phyloP scores from a whole-genome alignment of 2,329 filamentous ascomycete species.

The Colletotrichum cordylinicola region DNA sequence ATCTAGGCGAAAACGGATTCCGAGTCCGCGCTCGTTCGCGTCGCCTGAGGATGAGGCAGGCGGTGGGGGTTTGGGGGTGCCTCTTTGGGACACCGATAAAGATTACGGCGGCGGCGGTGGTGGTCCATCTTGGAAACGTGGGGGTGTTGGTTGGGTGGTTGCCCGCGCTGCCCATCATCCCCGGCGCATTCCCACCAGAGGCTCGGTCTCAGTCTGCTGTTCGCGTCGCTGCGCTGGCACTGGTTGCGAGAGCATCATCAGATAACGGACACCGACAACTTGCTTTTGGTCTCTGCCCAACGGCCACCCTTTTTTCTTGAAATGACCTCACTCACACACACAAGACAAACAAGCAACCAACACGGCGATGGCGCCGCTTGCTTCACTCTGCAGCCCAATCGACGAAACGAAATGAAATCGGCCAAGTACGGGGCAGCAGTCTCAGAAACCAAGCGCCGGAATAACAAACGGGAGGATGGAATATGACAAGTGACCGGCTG shows the following conservation, averaged over 20 bases:
- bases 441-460: neutral
- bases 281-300: neutral
- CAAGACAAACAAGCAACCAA: neutral
- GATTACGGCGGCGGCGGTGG: neutral
- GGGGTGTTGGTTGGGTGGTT: neutral
- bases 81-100: neutral
- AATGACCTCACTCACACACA: neutral
- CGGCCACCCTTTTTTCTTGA: neutral
- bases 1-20: neutral
- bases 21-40: neutral
- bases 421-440: neutral
- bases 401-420: neutral
- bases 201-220: neutral
- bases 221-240: neutral
- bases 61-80: neutral
- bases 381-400: neutral
- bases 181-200: neutral
- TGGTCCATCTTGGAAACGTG: neutral
- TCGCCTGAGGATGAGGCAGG: neutral
- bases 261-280: neutral
- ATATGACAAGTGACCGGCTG: conserved; percentile 2
- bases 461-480: neutral
- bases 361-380: neutral
- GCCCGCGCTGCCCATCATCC: neutral
- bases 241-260: neutral